Percentiles rank a stretch among this genome's conserved stretches.
Evolutionary conservation across 345 rosid genomes (phyloP).

Genomic region (Balakata baccata): DNA sequence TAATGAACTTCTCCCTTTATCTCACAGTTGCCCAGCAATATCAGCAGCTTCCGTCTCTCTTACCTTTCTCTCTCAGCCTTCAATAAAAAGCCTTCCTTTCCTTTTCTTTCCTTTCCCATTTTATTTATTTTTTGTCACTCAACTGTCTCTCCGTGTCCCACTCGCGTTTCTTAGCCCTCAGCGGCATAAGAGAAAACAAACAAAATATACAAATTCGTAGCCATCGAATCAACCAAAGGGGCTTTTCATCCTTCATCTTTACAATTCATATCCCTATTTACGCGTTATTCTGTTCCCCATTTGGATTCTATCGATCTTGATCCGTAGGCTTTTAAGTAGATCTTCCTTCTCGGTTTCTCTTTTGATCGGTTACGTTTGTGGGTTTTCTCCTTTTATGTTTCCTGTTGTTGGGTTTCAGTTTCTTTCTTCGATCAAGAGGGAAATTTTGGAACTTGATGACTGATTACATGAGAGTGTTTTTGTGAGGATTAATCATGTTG

Average conservation of each 20-base stretch:
- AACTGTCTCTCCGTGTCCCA: conserved; percentile 21
- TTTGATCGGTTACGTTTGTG: background rate
- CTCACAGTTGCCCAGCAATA: conserved; percentile 7
- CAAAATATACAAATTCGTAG: background rate
- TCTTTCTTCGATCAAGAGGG: background rate
- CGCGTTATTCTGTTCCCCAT: conserved; percentile 2
- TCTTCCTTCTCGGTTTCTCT: background rate
- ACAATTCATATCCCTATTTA: background rate
- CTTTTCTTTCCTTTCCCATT: too few relatives aligned
- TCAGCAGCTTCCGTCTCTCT: background rate
- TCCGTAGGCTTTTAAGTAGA: background rate
- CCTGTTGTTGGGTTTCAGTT: conserved; percentile 1
- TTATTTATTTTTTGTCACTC: background rate
- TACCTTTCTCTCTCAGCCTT: background rate
- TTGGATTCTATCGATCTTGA: background rate
- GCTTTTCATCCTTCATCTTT: background rate
- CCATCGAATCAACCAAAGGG: background rate
- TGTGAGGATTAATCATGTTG: conserved; percentile 43
- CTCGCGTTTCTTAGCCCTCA: conserved; percentile 17
- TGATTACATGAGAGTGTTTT: conserved; percentile 8
- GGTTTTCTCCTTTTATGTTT: background rate
- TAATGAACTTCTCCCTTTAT: background rate
- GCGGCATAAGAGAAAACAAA: background rate
- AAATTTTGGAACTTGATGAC: background rate
- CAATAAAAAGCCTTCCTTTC: background rate